phyloP scores from a whole-genome alignment of 2,329 filamentous ascomycete genomes.

The Alternaria viburni region DNA sequence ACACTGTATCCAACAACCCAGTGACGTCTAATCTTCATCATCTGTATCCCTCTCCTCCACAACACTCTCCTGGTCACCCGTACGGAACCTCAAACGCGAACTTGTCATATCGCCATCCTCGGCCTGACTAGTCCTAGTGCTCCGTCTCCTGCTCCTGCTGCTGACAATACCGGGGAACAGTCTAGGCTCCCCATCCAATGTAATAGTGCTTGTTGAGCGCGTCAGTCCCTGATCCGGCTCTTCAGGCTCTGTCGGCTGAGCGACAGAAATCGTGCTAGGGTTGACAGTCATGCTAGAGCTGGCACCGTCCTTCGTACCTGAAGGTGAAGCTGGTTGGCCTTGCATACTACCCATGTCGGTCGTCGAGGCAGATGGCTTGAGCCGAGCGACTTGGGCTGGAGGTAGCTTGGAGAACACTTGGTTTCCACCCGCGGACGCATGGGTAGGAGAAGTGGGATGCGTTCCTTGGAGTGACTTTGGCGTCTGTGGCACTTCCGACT shows the following conservation, averaged over 20 bases:
- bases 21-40: conserved; percentile 11
- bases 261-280: conserved; percentile 24
- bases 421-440: conserved; percentile 47
- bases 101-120: conserved; percentile 26
- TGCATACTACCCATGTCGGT: conserved; percentile 23
- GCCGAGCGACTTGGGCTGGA: conserved; percentile 47
- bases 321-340: conserved; percentile 34
- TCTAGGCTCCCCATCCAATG: conserved; percentile 64
- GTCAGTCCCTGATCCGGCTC: conserved; percentile 26
- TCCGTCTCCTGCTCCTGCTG: conserved; percentile 49
- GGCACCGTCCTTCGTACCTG: conserved; percentile 24
- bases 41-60: conserved; percentile 16
- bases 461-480: conserved; percentile 38
- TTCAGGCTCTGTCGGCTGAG: conserved; percentile 33
- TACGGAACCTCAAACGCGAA: conserved; percentile 10
- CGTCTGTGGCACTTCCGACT: conserved; percentile 38
- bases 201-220: conserved; percentile 32
- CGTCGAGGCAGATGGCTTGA: conserved; percentile 32
- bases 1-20: neutral
- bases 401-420: conserved; percentile 37
- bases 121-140: conserved; percentile 27
- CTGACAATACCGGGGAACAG: conserved; percentile 75
- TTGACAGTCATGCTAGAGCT: conserved; percentile 38
- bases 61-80: conserved; percentile 9
- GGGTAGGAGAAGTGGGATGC: conserved; percentile 48